Conservation (phyloP, 2,329 filamentous ascomycete genomes). For the Fusarium brachygibbosum region DNA sequence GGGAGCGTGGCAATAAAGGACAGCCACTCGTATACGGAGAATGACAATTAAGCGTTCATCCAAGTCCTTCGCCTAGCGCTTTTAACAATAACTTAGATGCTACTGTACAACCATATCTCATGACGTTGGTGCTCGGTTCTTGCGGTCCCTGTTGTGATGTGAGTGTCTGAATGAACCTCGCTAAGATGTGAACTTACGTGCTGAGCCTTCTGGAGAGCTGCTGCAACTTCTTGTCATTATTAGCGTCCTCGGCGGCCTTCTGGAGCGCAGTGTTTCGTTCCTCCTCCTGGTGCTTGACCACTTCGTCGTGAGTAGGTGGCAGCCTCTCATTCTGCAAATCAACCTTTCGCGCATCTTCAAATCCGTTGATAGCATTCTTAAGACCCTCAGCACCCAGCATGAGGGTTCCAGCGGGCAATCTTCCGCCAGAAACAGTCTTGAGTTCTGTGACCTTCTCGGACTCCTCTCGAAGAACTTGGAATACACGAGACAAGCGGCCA, state of each 20-base stretch:
- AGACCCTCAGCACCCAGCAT: constrained; percentile 99
- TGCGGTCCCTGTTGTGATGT: constrained; percentile 46
- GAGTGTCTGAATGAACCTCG: not conserved
- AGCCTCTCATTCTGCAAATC: constrained; percentile 96
- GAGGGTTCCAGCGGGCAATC: constrained; percentile 92
- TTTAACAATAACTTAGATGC: constrained; percentile 45
- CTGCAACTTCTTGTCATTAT: constrained; percentile 90
- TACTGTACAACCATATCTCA: constrained; percentile 48
- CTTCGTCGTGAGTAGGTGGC: constrained; percentile 92
- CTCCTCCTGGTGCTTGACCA: constrained; percentile 83
- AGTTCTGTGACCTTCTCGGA: constrained; percentile 96
- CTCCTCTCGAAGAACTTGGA: constrained; percentile 98
- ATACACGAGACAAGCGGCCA: constrained; percentile 94
- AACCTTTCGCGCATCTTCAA: constrained; percentile 96
- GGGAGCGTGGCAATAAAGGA: constrained; percentile 37
- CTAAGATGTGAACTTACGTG: constrained; percentile 72
- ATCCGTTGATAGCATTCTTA: constrained; percentile 97
- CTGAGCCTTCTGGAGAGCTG: constrained; percentile 91
- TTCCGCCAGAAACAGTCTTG: constrained; percentile 94
- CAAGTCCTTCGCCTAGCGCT: constrained; percentile 37
- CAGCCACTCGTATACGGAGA: constrained; percentile 35
- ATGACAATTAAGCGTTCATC: constrained; percentile 41
- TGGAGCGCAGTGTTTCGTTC: constrained; percentile 86
- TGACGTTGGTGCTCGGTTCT: constrained; percentile 47
- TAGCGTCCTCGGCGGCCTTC: constrained; percentile 87